Evolutionary conservation across 2,329 filamentous ascomycete species (phyloP).

Genomic region (Pyrenochaeta sp.): DNA sequence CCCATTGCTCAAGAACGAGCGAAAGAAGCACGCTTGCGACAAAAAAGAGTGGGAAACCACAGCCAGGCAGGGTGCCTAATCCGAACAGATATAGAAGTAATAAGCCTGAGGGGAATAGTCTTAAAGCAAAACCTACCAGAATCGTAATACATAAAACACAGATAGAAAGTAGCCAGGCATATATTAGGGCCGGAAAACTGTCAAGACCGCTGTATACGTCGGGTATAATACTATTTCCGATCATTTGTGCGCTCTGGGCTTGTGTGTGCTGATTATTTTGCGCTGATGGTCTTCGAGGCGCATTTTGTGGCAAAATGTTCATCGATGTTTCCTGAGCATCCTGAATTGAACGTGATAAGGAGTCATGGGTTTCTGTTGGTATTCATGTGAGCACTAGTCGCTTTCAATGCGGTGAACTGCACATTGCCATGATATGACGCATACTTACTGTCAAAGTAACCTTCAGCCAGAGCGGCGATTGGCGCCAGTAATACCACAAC

Average conservation of each 20-base stretch:
- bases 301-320: background rate
- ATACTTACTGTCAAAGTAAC: background rate
- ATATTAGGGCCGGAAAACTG: too few relatives aligned
- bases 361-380: background rate
- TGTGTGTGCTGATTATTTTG: background rate
- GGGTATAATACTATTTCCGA: background rate
- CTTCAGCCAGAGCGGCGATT: slow-evolving; percentile 7
- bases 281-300: background rate
- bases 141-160: too few relatives aligned
- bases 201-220: background rate
- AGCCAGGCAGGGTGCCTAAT: background rate
- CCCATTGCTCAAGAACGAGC: background rate
- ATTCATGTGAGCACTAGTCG: background rate
- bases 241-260: background rate
- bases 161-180: too few relatives aligned
- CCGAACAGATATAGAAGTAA: background rate
- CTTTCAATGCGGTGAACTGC: background rate
- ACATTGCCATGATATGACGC: background rate
- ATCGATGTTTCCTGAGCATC: background rate
- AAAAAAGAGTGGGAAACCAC: background rate
- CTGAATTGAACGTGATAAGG: background rate
- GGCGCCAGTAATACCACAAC: slow-evolving; percentile 12
- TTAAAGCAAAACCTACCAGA: too few relatives aligned
- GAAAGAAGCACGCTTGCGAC: background rate
- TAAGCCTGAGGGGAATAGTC: background rate